These are phyloP conservation scores for Hanseniaspora valbyensis DNA, from an alignment of 805 yeast species.

Conservation along the genomic window DNA sequence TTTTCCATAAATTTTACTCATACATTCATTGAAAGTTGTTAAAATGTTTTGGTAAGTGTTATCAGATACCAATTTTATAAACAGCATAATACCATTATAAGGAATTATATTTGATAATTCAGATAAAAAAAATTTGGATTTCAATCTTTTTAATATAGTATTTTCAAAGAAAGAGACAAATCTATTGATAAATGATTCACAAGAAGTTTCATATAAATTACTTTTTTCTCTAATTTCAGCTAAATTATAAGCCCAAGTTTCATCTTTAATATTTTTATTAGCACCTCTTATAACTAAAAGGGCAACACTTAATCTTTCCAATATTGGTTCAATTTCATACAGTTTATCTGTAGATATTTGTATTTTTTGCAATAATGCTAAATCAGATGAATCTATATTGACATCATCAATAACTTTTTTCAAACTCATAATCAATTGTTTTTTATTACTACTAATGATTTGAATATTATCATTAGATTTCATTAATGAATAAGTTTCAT, in stretches of 20 bases:
- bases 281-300: constrained; percentile 39
- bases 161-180: constrained; percentile 35
- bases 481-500: constrained; percentile 62
- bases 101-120: constrained; percentile 34
- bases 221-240: constrained; percentile 62
- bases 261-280: constrained; percentile 17
- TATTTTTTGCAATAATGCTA: constrained; percentile 37
- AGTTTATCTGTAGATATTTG: constrained; percentile 39
- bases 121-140: constrained; percentile 25
- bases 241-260: constrained; percentile 25
- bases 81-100: constrained; percentile 41
- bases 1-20: constrained; percentile 21
- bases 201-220: constrained; percentile 45
- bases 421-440: constrained; percentile 58
- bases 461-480: constrained; percentile 71
- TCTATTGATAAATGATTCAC: constrained; percentile 39
- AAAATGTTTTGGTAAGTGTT: constrained; percentile 37
- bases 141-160: constrained; percentile 33
- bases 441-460: constrained; percentile 71
- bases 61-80: constrained; percentile 47
- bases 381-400: constrained; percentile 46
- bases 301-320: constrained; percentile 52
- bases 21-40: constrained; percentile 29
- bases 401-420: constrained; percentile 60
- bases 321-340: constrained; percentile 43